Base-by-base conservation (phyloP, 345 rosid genomes). In the Linum tenue region DNA sequence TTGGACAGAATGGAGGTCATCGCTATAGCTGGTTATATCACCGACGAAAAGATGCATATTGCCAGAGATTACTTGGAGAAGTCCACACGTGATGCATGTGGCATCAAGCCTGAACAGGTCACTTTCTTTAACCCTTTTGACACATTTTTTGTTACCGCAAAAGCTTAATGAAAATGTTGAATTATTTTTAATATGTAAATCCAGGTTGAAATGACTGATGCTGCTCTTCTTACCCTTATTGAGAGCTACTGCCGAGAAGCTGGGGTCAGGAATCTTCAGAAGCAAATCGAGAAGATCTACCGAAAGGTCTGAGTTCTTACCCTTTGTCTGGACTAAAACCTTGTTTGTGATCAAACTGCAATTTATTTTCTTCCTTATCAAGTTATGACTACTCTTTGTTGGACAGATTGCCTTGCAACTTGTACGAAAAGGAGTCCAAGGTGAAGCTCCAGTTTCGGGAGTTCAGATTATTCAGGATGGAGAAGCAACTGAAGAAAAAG, bases 1-100 rank as follows among this genome's bases (percentile, higher is more conserved):
- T 80, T 94, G 77, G 99, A 94, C 76, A 87, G 99, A 73, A 94
- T 91, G 99, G 99, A 94, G 85, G 96, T 94, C 51, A 86, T 94
- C 74, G 74, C 90, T 71, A 91, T 94, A 79, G 97, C 99, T 68
- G 99, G 99, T 12, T 94, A 94, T 78, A 91, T 94, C 65, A 94
- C 96, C 51, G 97, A 95, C 72, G 97, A 95, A 85, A 95, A 95
- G 83, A 82, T 87, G 85, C 99, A 84, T 74, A 95, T 95, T 71
- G 99, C 97, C 41, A 87, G 99, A 78, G 99, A 87, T 69, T 94
- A 88, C 80, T 73, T 94, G 78, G 99, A 95, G 82, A 95, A 89
- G 77, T 63, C 76, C 60, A 85, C 96, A 8, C 87, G 91, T 42
- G 91, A 82, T 75, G 89, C 95, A 62, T 95, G 97, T 74, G 99